These are phyloP conservation scores for Collybiopsis confluens DNA, from an alignment of 768 basidiomycete genomes.

Conservation along the genomic window DNA sequence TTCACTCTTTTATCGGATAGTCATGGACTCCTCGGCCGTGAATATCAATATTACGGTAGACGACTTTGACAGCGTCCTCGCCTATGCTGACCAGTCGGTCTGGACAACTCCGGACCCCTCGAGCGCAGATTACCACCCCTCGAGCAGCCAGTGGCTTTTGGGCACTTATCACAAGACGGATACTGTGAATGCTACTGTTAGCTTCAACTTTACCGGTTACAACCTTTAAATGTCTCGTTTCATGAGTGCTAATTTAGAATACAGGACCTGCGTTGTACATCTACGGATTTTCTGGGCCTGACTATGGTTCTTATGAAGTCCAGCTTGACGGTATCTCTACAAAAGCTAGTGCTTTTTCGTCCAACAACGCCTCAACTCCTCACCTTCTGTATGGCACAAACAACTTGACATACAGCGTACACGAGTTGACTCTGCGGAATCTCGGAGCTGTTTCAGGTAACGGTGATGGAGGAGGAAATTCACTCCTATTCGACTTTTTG, in stretches of 20 bases:
- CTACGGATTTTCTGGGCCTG: conserved; percentile 38
- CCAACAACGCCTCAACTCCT: conserved; percentile 26
- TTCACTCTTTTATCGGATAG: no score
- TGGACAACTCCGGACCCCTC: conserved; percentile 49
- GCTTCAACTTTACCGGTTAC: conserved; percentile 40
- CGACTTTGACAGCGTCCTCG: conserved; percentile 42
- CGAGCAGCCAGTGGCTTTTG: conserved; percentile 32
- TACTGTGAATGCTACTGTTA: conserved; percentile 29
- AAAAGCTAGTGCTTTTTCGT: conserved; percentile 27
- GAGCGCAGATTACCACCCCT: conserved; percentile 28
- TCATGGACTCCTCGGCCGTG: conserved; percentile 39
- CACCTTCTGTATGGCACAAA: conserved; percentile 28
- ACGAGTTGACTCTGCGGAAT: conserved; percentile 36
- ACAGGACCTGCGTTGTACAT: conserved; percentile 40
- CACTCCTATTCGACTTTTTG: conserved; percentile 39
- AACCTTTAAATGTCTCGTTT: not conserved
- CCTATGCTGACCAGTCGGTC: conserved; percentile 32
- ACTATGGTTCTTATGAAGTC: conserved; percentile 38
- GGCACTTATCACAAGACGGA: conserved; percentile 42
- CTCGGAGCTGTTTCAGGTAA: conserved; percentile 28
- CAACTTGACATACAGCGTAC: conserved; percentile 33
- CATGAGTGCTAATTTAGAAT: not conserved
- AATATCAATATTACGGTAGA: conserved; percentile 43
- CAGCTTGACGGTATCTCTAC: conserved; percentile 27
- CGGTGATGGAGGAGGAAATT: conserved; percentile 30